phyloP scores from a whole-genome alignment of 805 yeast species.

The Yarrowia keelungensis region DNA sequence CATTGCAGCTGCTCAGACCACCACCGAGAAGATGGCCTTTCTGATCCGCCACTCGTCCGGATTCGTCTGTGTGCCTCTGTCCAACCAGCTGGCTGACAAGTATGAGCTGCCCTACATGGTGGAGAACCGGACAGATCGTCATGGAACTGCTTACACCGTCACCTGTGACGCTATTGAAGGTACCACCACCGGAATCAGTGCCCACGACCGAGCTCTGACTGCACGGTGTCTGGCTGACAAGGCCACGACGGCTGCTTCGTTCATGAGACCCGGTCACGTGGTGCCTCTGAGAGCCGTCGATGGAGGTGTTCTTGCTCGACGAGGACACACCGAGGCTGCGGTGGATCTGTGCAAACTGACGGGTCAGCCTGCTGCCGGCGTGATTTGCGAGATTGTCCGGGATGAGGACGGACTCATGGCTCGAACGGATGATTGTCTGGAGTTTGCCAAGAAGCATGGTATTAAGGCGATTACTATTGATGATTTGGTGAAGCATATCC shows the following conservation, averaged over 20 bases:
- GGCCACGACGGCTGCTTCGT: conserved; percentile 62
- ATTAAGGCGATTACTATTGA: conserved; percentile 82
- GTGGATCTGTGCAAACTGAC: conserved; percentile 83
- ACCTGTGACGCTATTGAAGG: conserved; percentile 87
- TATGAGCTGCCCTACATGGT: conserved; percentile 83
- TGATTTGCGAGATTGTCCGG: conserved; percentile 90
- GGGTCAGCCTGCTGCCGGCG: conserved; percentile 84
- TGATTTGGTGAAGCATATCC: conserved; percentile 67
- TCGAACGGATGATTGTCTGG: conserved; percentile 84
- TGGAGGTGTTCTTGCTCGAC: conserved; percentile 79
- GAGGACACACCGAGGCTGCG: conserved; percentile 98
- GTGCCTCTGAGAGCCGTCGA: conserved; percentile 90
- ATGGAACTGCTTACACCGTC: conserved; percentile 95
- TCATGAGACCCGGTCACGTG: conserved; percentile 92
- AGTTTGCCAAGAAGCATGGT: conserved; percentile 66
- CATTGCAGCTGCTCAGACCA: conserved; percentile 83
- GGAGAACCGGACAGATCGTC: conserved; percentile 72
- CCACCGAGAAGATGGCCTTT: conserved; percentile 91
- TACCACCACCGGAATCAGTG: conserved; percentile 96
- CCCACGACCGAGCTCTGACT: conserved; percentile 90
- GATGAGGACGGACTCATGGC: conserved; percentile 96
- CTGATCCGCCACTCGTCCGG: conserved; percentile 79
- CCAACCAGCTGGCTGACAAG: conserved; percentile 76
- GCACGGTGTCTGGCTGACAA: conserved; percentile 73
- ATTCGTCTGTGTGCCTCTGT: conserved; percentile 89